Base-by-base conservation (phyloP, 169 alveolate species). In the Plasmodium gallinaceum region DNA sequence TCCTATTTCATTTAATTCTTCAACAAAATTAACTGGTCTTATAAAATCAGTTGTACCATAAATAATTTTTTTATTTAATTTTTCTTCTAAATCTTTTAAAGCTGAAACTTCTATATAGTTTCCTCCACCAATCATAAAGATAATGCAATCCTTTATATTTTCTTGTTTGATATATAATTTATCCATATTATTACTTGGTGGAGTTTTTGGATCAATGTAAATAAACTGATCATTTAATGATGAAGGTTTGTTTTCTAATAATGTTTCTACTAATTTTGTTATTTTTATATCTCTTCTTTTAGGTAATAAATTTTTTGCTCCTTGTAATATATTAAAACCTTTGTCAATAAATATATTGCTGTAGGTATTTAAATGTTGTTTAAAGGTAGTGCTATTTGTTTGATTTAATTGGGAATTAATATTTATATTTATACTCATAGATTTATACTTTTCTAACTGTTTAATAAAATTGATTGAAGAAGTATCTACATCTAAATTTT, bases 61-160 rank as follows among this genome's bases (percentile, higher is more conserved):
- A 20, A 92, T 92, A 52, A 92, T 92, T 69, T 88, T 92, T 62
- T 92, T 92, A 48, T 92, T 92, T 32, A 90, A 61, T 48, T 89
- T 92, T 20, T 93, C 74, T 42, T 96, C 96, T 70, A 92, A 66
- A 16, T 94, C 96, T 68, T 91, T 90, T 60, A 95, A 43, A 24
- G 94, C 95, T 12, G 92, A 88, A 18, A 96, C 93, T 65, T 95
- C 97, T 46, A 90, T 92, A 91, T 92, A 95, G 74, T 93, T 92
- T 37, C 97, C 97, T 37, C 97, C 97, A 2, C 97, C 97, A 0
- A 95, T 93, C 1, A 95, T 83, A 62, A 95, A 95, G 1, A 95
- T 93, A 10, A 94, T 88, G 66, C 93, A 95, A 52, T 90, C 95
- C 70, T 91, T 92, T 48, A 91, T 85, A 68, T 94, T 93, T 39